A percentile compares a stretch with the other conserved stretches of the same genome.
phyloP scores from a whole-genome alignment of 2,329 filamentous ascomycete species.

The Cladophialophora psammophila region DNA sequence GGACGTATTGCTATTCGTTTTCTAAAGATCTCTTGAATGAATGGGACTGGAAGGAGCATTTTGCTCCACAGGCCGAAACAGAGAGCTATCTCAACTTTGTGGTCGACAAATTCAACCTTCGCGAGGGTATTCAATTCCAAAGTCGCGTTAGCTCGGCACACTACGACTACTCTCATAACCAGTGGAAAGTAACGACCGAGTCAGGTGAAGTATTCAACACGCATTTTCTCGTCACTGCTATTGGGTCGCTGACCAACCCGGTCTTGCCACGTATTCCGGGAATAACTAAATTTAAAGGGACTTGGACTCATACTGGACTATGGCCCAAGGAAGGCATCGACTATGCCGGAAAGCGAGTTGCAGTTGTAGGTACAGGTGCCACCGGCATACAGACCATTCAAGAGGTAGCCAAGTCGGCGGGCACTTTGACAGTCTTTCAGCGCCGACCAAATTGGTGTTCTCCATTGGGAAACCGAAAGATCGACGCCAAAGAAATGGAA shows the following conservation, averaged over 20 bases:
- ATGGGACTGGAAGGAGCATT: slow-evolving; percentile 29
- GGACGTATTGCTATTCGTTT: slow-evolving; percentile 61
- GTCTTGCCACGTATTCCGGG: slow-evolving; percentile 67
- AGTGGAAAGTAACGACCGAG: slow-evolving; percentile 55
- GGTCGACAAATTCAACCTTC: slow-evolving; percentile 14
- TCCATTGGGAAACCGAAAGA: slow-evolving; percentile 61
- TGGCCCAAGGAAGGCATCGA: slow-evolving; percentile 63
- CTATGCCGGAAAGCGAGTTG: slow-evolving; percentile 64
- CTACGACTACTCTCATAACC: slow-evolving; percentile 46
- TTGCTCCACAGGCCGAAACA: slow-evolving; percentile 20
- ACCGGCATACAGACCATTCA: slow-evolving; percentile 66
- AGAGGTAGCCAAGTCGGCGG: slow-evolving; percentile 62
- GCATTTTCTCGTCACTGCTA: slow-evolving; percentile 55
- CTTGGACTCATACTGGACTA: slow-evolving; percentile 65
- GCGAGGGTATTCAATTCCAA: slow-evolving; percentile 26
- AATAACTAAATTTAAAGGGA: slow-evolving; percentile 65
- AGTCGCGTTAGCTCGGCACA: slow-evolving; percentile 50
- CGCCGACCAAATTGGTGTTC: slow-evolving; percentile 70
- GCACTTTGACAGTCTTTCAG: slow-evolving; percentile 62
- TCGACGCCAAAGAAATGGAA: slow-evolving; percentile 58
- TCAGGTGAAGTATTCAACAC: slow-evolving; percentile 42
- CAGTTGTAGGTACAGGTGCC: slow-evolving; percentile 69
- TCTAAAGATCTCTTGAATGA: slow-evolving; percentile 54
- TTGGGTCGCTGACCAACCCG: slow-evolving; percentile 63
- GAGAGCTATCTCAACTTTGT: slow-evolving; percentile 23